phyloP scores from a whole-genome alignment of 2,329 filamentous ascomycete genomes.

The Juglanconis oblonga region DNA sequence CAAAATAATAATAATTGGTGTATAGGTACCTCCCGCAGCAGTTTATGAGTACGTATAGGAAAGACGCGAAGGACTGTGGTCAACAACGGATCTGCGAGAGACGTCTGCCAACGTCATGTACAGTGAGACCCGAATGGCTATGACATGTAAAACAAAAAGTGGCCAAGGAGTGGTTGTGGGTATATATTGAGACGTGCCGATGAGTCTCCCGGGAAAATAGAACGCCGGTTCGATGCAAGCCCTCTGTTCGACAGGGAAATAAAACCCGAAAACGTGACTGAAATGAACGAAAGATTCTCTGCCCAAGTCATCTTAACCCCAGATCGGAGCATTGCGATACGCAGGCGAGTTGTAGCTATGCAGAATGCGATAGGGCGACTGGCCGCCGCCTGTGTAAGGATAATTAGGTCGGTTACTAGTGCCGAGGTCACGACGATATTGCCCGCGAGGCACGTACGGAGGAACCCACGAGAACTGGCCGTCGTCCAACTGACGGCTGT shows the following conservation, averaged over 20 bases:
- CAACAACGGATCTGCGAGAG: no score
- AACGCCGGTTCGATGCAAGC: neutral
- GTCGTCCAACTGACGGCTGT: constrained; percentile 23
- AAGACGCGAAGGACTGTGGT: neutral
- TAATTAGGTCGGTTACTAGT: constrained; percentile 25
- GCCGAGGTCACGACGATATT: constrained; percentile 38
- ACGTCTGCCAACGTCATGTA: no score
- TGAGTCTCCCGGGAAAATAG: no score
- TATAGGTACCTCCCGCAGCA: no score
- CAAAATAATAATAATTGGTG: neutral
- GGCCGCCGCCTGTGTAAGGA: constrained; percentile 10
- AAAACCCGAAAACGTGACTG: neutral
- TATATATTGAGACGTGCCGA: no score
- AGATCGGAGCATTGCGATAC: constrained; percentile 53
- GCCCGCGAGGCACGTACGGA: constrained; percentile 31
- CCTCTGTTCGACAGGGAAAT: neutral
- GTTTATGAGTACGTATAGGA: neutral
- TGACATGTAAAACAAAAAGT: no score
- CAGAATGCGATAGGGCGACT: constrained; percentile 47
- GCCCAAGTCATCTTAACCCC: constrained; percentile 37
- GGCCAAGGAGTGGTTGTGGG: no score
- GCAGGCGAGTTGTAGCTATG: constrained; percentile 60
- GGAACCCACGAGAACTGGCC: constrained; percentile 30
- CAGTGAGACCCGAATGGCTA: no score
- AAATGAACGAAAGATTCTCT: neutral